Percentiles rank a stretch among this genome's conserved stretches.
Conservation (phyloP, 2,329 filamentous ascomycete species). For the Paraphaeosphaeria sporulosa region DNA sequence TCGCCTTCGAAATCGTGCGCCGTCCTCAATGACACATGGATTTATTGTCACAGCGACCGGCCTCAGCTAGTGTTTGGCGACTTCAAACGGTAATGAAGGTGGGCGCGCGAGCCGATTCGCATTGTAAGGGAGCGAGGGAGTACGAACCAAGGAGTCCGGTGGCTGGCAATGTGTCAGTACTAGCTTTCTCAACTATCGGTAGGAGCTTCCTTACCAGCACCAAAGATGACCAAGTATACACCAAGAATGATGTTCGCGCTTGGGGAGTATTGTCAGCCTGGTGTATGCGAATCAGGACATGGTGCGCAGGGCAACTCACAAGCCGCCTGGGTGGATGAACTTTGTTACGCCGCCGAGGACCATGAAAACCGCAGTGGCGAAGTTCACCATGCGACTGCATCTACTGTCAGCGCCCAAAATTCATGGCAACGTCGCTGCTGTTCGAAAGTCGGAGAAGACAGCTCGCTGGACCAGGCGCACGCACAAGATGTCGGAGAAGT, state of each 20-base stretch:
- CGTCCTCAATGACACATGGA: background rate
- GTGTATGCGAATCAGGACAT: conserved; percentile 3
- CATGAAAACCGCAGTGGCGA: conserved; percentile 86
- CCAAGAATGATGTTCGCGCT: conserved; percentile 81
- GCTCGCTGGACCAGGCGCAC: conserved; percentile 49
- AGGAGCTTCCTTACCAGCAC: conserved; percentile 69
- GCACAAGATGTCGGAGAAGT: conserved; percentile 92
- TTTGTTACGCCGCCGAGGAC: conserved; percentile 81
- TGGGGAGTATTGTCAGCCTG: conserved; percentile 30
- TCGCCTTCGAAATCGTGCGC: background rate
- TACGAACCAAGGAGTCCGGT: conserved; percentile 62
- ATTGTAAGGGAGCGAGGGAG: background rate
- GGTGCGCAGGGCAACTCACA: conserved; percentile 49
- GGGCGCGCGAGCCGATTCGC: background rate
- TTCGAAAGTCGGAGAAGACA: conserved; percentile 4
- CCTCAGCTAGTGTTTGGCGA: background rate
- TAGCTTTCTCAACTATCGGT: background rate
- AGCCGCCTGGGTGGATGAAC: conserved; percentile 64
- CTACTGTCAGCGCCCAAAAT: conserved; percentile 24
- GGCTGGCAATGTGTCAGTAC: conserved; percentile 55
- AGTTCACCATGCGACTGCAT: conserved; percentile 88
- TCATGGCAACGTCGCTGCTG: conserved; percentile 3
- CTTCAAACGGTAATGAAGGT: background rate
- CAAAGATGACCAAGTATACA: conserved; percentile 89
- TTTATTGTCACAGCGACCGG: background rate